Evolutionary conservation across 1,139 yeast species (phyloP).

Genomic region (Torulaspora pretoriensis): DNA sequence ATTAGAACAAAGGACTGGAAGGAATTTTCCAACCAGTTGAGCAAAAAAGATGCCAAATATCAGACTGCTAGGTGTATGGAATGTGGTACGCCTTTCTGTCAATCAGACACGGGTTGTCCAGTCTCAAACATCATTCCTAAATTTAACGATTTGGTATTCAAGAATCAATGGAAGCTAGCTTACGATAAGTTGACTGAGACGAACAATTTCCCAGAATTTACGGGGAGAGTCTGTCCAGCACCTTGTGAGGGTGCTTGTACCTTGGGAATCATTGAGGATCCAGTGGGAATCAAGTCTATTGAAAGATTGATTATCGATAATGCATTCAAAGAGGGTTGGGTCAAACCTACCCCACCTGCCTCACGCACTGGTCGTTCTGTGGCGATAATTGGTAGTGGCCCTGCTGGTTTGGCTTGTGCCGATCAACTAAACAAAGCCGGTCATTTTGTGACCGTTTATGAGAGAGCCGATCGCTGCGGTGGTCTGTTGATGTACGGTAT

Average conservation of each 20-base stretch:
- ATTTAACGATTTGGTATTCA: constrained; percentile 95
- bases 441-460: constrained; percentile 84
- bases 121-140: constrained; percentile 95
- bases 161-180: constrained; percentile 94
- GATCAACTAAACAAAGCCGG: constrained; percentile 97
- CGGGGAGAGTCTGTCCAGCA: constrained; percentile 98
- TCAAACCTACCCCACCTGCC: constrained; percentile 75
- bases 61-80: constrained; percentile 99
- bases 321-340: constrained; percentile 97
- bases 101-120: constrained; percentile 97
- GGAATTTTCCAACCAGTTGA: constrained; percentile 76
- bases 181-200: constrained; percentile 90
- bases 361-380: constrained; percentile 78
- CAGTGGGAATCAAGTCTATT: constrained; percentile 94
- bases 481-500: constrained; percentile 98
- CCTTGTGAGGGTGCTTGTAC: constrained; percentile 99
- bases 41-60: constrained; percentile 78
- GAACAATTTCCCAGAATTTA: constrained; percentile 97
- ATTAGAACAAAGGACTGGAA: constrained; percentile 87
- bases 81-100: constrained; percentile 99
- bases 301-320: constrained; percentile 96
- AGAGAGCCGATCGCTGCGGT: constrained; percentile 93
- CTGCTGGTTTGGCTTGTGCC: constrained; percentile 94
- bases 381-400: constrained; percentile 94
- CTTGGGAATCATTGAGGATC: constrained; percentile 86